phyloP scores from a whole-genome alignment of 1,139 yeast genomes.

The Kodamaea fungicola region DNA sequence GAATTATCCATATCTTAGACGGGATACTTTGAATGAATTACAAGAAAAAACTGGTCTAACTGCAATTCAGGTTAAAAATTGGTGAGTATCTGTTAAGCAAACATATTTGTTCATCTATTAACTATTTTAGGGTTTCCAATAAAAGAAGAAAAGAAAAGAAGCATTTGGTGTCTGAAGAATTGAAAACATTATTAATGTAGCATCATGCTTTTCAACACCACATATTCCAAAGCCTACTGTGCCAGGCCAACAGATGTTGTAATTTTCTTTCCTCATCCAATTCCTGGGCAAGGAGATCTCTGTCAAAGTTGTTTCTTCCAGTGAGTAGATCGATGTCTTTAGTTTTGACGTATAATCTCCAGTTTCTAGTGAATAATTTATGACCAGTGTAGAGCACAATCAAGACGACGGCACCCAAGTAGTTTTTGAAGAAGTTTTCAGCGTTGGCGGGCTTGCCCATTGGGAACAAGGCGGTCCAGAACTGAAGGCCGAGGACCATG shows the following conservation, averaged over 20 bases:
- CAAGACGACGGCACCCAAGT: slow-evolving; percentile 34
- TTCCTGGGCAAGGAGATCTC: slow-evolving; percentile 23
- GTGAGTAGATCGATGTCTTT: slow-evolving; percentile 32
- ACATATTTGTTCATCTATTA: background rate
- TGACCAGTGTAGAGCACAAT: slow-evolving; percentile 32
- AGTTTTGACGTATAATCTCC: slow-evolving; percentile 27
- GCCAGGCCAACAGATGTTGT: slow-evolving; percentile 12
- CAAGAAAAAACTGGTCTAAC: slow-evolving; percentile 1
- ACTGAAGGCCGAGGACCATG: slow-evolving; percentile 32
- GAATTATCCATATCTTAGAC: slow-evolving; percentile 1
- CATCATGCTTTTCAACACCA: slow-evolving; percentile 12
- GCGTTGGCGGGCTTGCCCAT: slow-evolving; percentile 25
- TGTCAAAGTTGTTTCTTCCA: slow-evolving; percentile 30
- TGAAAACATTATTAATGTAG: slow-evolving; percentile 1
- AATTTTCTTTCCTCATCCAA: slow-evolving; percentile 17
- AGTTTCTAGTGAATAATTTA: slow-evolving; percentile 29
- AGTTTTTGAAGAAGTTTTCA: slow-evolving; percentile 33
- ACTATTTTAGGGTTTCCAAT: slow-evolving; percentile 3
- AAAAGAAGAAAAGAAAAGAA: slow-evolving; percentile 3
- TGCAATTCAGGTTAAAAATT: slow-evolving; percentile 2
- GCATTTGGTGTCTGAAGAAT: slow-evolving; percentile 1
- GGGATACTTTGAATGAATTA: background rate
- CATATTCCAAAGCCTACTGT: slow-evolving; percentile 14
- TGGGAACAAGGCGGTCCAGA: slow-evolving; percentile 40
- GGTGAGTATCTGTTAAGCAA: slow-evolving; percentile 1